Conservation (phyloP, 2,329 filamentous ascomycete genomes). For the Talaromyces sp. region DNA sequence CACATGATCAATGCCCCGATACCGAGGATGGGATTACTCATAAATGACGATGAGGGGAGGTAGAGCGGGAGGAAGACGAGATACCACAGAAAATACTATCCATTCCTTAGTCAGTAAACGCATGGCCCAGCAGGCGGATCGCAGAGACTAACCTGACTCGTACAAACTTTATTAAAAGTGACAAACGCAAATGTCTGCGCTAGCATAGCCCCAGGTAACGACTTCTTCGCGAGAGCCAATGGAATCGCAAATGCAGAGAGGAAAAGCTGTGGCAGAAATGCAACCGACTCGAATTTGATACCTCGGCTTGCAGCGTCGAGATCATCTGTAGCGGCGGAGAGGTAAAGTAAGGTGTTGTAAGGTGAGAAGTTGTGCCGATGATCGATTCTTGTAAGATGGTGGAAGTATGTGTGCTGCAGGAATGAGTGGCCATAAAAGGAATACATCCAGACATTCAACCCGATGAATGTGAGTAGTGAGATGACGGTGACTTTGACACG, state of each 20-base stretch:
- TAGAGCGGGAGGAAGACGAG: constrained; percentile 90
- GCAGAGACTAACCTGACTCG: constrained; percentile 70
- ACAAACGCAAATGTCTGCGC: constrained; percentile 97
- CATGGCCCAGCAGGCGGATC: background rate
- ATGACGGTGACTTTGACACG: constrained; percentile 45
- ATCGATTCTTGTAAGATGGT: constrained; percentile 89
- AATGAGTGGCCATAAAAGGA: constrained; percentile 73
- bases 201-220: constrained; percentile 80
- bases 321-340: constrained; percentile 64
- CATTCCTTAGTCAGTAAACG: background rate
- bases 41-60: constrained; percentile 72
- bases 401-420: constrained; percentile 83
- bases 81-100: constrained; percentile 96
- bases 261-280: constrained; percentile 83
- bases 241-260: constrained; percentile 76
- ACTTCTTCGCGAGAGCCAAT: constrained; percentile 71
- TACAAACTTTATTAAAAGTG: constrained; percentile 98
- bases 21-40: constrained; percentile 60
- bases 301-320: constrained; percentile 22
- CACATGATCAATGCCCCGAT: constrained; percentile 65
- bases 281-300: constrained; percentile 66
- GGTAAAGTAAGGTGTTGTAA: constrained; percentile 88
- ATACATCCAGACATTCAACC: constrained; percentile 77
- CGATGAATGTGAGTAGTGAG: constrained; percentile 70
- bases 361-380: constrained; percentile 98